phyloP scores from a whole-genome alignment of 2,329 filamentous ascomycete genomes.

The Ophiosphaerella herpotricha region DNA sequence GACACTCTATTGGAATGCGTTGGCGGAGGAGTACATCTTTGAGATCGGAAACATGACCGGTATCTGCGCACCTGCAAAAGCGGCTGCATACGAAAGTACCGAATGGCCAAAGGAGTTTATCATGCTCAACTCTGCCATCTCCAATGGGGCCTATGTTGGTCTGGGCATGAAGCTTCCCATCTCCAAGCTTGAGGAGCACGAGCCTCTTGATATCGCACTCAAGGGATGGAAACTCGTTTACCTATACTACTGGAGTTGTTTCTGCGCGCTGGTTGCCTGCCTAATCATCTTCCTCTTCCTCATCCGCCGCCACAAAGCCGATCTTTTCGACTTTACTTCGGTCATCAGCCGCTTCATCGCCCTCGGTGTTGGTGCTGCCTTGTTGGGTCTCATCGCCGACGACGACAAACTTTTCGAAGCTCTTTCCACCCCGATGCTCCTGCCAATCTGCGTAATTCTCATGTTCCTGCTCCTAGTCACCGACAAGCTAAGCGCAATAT shows the following conservation, averaged over 20 bases:
- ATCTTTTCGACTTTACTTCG: conserved; percentile 47
- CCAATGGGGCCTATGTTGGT: conserved; percentile 38
- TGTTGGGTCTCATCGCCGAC: conserved; percentile 38
- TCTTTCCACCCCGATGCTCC: conserved; percentile 38
- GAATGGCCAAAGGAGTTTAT: conserved; percentile 26
- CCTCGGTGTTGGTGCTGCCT: conserved; percentile 28
- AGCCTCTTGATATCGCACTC: conserved; percentile 31
- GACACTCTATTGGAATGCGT: conserved; percentile 20
- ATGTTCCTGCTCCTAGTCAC: conserved; percentile 38
- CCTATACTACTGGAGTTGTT: conserved; percentile 46
- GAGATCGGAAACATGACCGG: conserved; percentile 36
- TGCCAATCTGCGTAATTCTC: conserved; percentile 43
- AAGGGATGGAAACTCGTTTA: conserved; percentile 40
- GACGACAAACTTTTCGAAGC: conserved; percentile 24
- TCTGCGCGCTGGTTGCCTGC: conserved; percentile 44
- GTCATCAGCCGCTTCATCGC: conserved; percentile 37
- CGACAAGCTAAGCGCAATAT: conserved; percentile 37
- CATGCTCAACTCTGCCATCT: conserved; percentile 25
- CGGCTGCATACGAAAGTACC: conserved; percentile 10
- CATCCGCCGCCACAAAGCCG: conserved; percentile 46
- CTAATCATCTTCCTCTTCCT: conserved; percentile 47
- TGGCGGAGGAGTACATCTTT: conserved; percentile 18
- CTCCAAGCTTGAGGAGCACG: conserved; percentile 30
- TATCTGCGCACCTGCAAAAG: conserved; percentile 35
- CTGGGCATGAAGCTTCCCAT: conserved; percentile 42